Percentiles rank a stretch among this genome's conserved stretches.
Evolutionary conservation across 2,329 filamentous ascomycete genomes (phyloP).

Genomic region (Eutypa lata): DNA sequence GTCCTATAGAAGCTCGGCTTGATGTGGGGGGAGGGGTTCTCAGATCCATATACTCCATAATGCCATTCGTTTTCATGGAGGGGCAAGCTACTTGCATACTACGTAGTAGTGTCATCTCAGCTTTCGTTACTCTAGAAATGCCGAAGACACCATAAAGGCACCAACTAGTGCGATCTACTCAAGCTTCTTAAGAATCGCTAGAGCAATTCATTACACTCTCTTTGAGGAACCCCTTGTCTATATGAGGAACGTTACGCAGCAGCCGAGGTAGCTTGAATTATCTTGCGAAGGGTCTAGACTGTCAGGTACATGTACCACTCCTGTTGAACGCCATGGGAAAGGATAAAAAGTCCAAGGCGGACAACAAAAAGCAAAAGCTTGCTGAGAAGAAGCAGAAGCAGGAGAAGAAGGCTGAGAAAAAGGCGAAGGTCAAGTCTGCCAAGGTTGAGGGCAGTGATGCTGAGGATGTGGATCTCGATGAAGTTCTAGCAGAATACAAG

Average conservation of each 20-base stretch:
- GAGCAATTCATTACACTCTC: too few relatives aligned
- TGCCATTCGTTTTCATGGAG: neutral
- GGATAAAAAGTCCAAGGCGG: constrained; percentile 40
- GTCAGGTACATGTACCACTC: neutral
- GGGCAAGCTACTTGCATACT: neutral
- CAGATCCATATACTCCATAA: neutral
- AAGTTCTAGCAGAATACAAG: constrained; percentile 88
- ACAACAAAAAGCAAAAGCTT: constrained; percentile 43
- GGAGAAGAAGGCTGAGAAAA: constrained; percentile 87
- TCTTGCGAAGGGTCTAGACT: neutral
- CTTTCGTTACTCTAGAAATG: too few relatives aligned
- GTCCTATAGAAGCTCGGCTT: neutral
- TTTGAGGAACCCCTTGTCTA: too few relatives aligned
- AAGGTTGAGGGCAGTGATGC: constrained; percentile 79
- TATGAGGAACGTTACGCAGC: too few relatives aligned
- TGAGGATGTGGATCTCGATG: constrained; percentile 90
- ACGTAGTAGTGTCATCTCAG: too few relatives aligned
- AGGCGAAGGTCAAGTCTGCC: constrained; percentile 67
- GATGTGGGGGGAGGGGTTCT: neutral
- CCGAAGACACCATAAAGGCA: too few relatives aligned
- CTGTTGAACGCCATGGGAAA: constrained; percentile 37
- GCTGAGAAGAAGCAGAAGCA: constrained; percentile 73
- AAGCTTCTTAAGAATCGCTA: too few relatives aligned
- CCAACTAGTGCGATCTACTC: too few relatives aligned
- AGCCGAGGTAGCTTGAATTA: neutral